Evolutionary conservation across 495 filamentous ascomycete genomes (phyloP).

Genomic region (Penicillium subrubescens): DNA sequence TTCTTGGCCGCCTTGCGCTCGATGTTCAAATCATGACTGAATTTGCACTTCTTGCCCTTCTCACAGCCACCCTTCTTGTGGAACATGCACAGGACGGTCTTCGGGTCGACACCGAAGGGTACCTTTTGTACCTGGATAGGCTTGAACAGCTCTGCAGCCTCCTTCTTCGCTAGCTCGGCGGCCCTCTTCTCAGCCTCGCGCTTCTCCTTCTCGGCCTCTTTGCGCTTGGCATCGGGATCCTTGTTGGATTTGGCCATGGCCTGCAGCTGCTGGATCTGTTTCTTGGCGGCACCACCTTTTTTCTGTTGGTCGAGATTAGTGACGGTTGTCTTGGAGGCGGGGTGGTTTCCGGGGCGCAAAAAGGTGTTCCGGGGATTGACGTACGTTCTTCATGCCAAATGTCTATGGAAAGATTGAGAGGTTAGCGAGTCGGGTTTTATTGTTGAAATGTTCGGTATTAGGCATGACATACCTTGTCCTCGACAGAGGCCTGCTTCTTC

Average conservation of each 20-base stretch:
- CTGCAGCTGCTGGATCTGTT: constrained; percentile 79
- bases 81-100: constrained; percentile 95
- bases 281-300: constrained; percentile 89
- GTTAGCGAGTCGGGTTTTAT: constrained; percentile 18
- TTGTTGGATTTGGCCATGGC: constrained; percentile 70
- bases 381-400: constrained; percentile 98
- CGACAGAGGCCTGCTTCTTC: constrained; percentile 74
- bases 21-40: constrained; percentile 85
- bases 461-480: constrained; percentile 69
- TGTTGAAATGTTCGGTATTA: not conserved
- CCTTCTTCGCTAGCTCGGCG: constrained; percentile 75
- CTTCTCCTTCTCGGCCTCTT: constrained; percentile 84
- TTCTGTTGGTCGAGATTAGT: constrained; percentile 56
- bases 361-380: constrained; percentile 28
- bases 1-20: constrained; percentile 92
- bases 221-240: constrained; percentile 80
- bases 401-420: constrained; percentile 48
- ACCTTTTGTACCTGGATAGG: constrained; percentile 95
- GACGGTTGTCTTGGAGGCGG: constrained; percentile 17
- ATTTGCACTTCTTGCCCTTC: constrained; percentile 97
- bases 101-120: constrained; percentile 95
- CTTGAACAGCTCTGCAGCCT: constrained; percentile 85
- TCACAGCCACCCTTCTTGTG: constrained; percentile 97
- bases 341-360: constrained; percentile 7
- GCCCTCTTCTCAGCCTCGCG: constrained; percentile 88